Conservation (phyloP, 257 asterid genomes). For the Solanum piurae region DNA sequence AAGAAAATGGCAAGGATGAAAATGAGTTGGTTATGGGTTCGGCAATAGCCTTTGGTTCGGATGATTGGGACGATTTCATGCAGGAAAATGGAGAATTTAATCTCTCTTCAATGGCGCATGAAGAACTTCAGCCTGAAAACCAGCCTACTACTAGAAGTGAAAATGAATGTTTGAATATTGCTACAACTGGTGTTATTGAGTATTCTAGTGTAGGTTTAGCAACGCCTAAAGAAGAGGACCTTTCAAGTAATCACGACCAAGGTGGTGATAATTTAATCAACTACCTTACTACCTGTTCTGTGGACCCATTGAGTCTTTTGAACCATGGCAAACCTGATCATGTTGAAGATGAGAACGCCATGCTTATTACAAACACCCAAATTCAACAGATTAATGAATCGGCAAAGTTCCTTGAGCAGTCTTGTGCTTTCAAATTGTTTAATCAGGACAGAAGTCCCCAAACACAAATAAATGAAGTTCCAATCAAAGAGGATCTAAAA, state of each 20-base stretch:
- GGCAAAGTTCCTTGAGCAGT: constrained; percentile 28
- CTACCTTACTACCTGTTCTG: constrained; percentile 2
- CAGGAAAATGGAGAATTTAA: constrained; percentile 34
- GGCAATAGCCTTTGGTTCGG: constrained; percentile 63
- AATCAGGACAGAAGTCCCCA: constrained; percentile 21
- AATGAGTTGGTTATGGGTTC: constrained; percentile 51
- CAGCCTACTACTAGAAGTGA: constrained; percentile 12
- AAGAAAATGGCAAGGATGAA: constrained; percentile 20
- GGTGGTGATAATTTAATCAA: constrained; percentile 10
- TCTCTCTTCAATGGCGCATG: constrained; percentile 19
- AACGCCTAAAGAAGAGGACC: constrained; percentile 9
- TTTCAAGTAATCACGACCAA: constrained; percentile 10
- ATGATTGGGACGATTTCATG: constrained; percentile 76
- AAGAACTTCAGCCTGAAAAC: constrained; percentile 19
- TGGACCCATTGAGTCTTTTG: constrained; percentile 4
- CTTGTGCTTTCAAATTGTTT: constrained; percentile 19
- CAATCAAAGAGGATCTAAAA: constrained; percentile 5
- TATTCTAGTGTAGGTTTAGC: constrained; percentile 5
- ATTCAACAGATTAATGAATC: constrained; percentile 29
- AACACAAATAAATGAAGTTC: not conserved
- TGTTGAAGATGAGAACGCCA: constrained; percentile 14
- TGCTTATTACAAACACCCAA: constrained; percentile 19
- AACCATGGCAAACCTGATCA: constrained; percentile 13
- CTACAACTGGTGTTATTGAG: constrained; percentile 7
- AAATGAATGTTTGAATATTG: constrained; percentile 6